phyloP scores from a whole-genome alignment of 805 yeast genomes.

The Candida krabiensis region DNA sequence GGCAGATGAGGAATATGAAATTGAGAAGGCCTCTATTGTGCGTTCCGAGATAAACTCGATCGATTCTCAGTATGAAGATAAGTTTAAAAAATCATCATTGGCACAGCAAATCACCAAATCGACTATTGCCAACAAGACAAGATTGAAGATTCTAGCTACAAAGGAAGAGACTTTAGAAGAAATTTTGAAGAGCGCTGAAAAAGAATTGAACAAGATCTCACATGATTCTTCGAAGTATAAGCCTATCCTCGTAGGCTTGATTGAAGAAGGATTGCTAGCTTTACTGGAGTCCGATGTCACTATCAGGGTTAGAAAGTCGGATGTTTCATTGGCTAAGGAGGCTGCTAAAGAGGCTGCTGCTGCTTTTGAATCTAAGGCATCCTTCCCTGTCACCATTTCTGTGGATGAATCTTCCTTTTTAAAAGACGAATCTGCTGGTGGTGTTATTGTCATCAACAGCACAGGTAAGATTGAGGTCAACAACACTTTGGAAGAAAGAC shows the following conservation, averaged over 20 bases:
- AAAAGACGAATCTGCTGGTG: constrained; percentile 74
- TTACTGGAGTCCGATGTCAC: constrained; percentile 70
- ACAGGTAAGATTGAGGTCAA: constrained; percentile 83
- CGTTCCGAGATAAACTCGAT: constrained; percentile 89
- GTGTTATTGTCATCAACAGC: constrained; percentile 69
- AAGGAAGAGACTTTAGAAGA: constrained; percentile 78
- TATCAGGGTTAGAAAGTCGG: constrained; percentile 67
- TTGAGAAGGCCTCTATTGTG: constrained; percentile 93
- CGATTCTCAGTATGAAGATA: constrained; percentile 75
- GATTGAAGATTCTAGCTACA: constrained; percentile 84
- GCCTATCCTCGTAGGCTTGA: constrained; percentile 69
- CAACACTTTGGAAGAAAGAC: constrained; percentile 94
- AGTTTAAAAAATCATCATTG: constrained; percentile 86
- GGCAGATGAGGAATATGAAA: constrained; percentile 98
- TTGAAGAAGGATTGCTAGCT: constrained; percentile 73
- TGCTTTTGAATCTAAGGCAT: constrained; percentile 62
- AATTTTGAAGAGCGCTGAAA: constrained; percentile 69
- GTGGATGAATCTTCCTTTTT: constrained; percentile 60
- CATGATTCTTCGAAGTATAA: constrained; percentile 60
- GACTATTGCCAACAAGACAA: constrained; percentile 91
- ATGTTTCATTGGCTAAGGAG: constrained; percentile 57
- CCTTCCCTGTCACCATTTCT: constrained; percentile 52
- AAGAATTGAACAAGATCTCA: constrained; percentile 58
- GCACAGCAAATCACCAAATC: constrained; percentile 96
- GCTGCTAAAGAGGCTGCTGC: constrained; percentile 62